Percentiles rank a stretch among this genome's conserved stretches.
These are phyloP conservation scores for Kazachstania sp. DNA, from an alignment of 1,139 yeast genomes.

Conservation along the genomic window DNA sequence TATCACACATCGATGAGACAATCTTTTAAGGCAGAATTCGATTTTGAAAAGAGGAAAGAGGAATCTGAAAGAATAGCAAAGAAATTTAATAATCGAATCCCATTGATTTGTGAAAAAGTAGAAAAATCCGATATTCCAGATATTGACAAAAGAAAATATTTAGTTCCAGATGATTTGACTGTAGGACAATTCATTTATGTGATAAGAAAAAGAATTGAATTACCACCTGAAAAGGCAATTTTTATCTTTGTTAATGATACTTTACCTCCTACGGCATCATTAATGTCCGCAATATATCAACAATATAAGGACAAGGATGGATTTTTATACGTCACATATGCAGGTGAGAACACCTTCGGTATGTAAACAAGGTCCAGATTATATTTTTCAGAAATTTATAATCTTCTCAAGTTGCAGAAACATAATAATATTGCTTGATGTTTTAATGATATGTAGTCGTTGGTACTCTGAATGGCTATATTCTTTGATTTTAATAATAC, in stretches of 20 bases:
- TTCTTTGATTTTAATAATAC: too few species aligned
- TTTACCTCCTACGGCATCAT: slow-evolving; percentile 94
- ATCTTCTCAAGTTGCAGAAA: too few species aligned
- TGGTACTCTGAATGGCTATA: too few species aligned
- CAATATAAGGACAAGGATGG: slow-evolving; percentile 98
- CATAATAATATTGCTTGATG: too few species aligned
- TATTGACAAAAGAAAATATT: slow-evolving; percentile 91
- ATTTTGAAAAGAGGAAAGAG: slow-evolving; percentile 82
- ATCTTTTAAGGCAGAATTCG: slow-evolving; percentile 31
- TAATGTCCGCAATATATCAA: slow-evolving; percentile 88
- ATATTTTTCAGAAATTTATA: too few species aligned
- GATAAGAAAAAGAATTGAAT: slow-evolving; percentile 87
- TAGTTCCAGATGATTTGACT: slow-evolving; percentile 92
- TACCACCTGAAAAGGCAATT: slow-evolving; percentile 96
- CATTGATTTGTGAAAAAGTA: slow-evolving; percentile 94
- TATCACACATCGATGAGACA: slow-evolving; percentile 21
- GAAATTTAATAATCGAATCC: slow-evolving; percentile 85
- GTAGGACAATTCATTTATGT: slow-evolving; percentile 98
- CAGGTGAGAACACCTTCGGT: slow-evolving; percentile 81
- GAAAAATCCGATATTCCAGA: slow-evolving; percentile 95
- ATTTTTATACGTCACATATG: slow-evolving; percentile 83
- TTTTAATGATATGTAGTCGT: too few species aligned
- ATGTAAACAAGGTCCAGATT: too few species aligned
- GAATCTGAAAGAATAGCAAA: slow-evolving; percentile 89
- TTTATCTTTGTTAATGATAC: slow-evolving; percentile 94